These are phyloP conservation scores for Lactarius indigo DNA, from an alignment of 768 basidiomycete species.

Conservation along the genomic window DNA sequence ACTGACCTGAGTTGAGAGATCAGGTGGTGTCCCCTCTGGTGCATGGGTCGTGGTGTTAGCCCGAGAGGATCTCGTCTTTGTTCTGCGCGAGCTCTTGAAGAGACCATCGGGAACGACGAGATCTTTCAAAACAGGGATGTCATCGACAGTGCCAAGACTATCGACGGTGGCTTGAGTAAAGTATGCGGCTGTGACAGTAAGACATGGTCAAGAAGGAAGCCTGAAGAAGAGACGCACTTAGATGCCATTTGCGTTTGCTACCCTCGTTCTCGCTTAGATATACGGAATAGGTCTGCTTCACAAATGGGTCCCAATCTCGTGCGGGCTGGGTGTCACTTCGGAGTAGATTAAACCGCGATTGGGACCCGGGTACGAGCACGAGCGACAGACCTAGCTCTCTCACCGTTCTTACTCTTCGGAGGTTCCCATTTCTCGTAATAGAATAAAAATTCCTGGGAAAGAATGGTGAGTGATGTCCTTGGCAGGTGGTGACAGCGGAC, in stretches of 20 bases:
- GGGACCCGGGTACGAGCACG: constrained; percentile 17
- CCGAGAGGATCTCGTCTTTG: constrained; percentile 44
- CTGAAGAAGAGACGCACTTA: constrained; percentile 38
- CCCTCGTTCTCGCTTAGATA: constrained; percentile 19
- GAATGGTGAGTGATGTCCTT: constrained; percentile 11
- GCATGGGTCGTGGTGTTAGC: constrained; percentile 48
- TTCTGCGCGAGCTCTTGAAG: constrained; percentile 74
- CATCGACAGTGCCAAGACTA: constrained; percentile 66
- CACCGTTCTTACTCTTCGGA: constrained; percentile 37
- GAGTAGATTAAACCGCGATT: constrained; percentile 21
- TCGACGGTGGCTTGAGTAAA: constrained; percentile 77
- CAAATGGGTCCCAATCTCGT: constrained; percentile 41
- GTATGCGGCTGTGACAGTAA: constrained; percentile 60
- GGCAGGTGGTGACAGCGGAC: neutral
- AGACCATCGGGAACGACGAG: constrained; percentile 68
- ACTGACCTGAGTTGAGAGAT: constrained; percentile 1
- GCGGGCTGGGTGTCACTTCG: constrained; percentile 39
- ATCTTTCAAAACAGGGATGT: constrained; percentile 62
- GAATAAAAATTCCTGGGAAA: constrained; percentile 48
- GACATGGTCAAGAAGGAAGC: neutral
- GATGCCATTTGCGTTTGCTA: constrained; percentile 43
- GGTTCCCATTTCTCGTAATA: constrained; percentile 49
- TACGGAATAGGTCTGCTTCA: constrained; percentile 55
- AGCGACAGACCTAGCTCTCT: constrained; percentile 28
- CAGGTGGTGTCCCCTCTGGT: constrained; percentile 30